A percentile compares a stretch with the other conserved stretches of the same genome.
Evolutionary conservation across 768 basidiomycete species (phyloP).

Genomic region (Xerocomellus amylosporus): DNA sequence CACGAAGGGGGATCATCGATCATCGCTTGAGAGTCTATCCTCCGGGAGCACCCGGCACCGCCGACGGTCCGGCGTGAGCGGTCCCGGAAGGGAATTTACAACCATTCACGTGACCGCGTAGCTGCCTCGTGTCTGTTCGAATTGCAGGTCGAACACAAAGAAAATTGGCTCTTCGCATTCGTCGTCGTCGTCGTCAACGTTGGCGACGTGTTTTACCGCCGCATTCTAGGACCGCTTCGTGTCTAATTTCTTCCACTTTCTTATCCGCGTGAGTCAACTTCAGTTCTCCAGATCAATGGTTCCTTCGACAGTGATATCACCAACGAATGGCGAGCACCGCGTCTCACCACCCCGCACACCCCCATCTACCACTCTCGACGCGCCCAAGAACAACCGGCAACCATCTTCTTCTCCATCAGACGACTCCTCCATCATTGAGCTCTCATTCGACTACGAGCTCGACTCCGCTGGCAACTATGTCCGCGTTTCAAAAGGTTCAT

Average conservation of each 20-base stretch:
- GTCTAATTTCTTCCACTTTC: neutral
- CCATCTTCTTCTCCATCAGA: conserved; percentile 40
- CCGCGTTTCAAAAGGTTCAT: conserved; percentile 44
- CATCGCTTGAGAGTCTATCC: neutral
- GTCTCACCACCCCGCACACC: conserved; percentile 32
- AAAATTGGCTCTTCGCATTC: conserved; percentile 17
- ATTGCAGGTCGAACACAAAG: conserved; percentile 24
- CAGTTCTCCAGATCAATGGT: conserved; percentile 19
- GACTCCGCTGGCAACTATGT: conserved; percentile 46
- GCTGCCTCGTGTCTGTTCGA: conserved; percentile 37
- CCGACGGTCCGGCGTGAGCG: no score
- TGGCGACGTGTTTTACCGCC: conserved; percentile 14
- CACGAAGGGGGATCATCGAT: no score
- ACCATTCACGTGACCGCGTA: conserved; percentile 34
- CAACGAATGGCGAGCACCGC: conserved; percentile 30
- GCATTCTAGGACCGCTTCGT: neutral
- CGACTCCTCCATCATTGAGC: conserved; percentile 45
- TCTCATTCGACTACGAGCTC: conserved; percentile 47
- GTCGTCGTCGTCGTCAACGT: conserved; percentile 17
- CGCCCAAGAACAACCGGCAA: conserved; percentile 33
- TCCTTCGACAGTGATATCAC: conserved; percentile 26
- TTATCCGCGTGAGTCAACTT: conserved; percentile 12
- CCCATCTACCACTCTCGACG: conserved; percentile 27
- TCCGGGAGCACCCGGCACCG: no score
- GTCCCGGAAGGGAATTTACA: conserved; percentile 11